Evolutionary conservation across 352 stramenopile genomes (phyloP).

Genomic region (Plasmopara muralis): DNA sequence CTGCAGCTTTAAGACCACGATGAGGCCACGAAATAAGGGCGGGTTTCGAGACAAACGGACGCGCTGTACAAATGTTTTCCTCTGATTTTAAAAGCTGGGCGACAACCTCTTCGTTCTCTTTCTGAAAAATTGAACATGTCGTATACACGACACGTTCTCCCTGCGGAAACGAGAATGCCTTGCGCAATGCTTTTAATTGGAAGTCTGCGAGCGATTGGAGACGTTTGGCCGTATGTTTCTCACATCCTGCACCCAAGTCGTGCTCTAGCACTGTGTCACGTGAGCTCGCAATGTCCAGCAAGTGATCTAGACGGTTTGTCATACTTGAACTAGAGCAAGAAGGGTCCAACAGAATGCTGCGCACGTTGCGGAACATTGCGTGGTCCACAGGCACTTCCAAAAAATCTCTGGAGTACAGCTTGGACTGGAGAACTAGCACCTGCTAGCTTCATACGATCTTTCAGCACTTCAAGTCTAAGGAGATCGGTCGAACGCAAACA

Average conservation of each 20-base stretch:
- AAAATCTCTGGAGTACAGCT: too few species aligned
- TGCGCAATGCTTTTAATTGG: constrained; percentile 89
- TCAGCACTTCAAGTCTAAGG: too few species aligned
- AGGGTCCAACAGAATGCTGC: constrained; percentile 92
- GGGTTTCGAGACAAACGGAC: constrained; percentile 65
- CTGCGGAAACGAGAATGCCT: constrained; percentile 92
- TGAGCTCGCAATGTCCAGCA: constrained; percentile 83
- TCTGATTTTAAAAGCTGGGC: constrained; percentile 64
- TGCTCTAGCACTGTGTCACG: too few species aligned
- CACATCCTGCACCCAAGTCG: constrained; percentile 29
- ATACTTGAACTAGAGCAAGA: constrained; percentile 96
- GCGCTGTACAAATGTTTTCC: too few species aligned
- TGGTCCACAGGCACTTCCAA: constrained; percentile 77
- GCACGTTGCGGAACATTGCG: constrained; percentile 80
- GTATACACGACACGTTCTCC: constrained; percentile 94
- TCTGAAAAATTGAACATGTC: constrained; percentile 94
- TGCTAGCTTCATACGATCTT: too few species aligned
- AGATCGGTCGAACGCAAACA: too few species aligned
- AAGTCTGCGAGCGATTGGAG: constrained; percentile 91
- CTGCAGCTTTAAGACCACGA: constrained; percentile 53
- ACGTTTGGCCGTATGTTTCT: constrained; percentile 58
- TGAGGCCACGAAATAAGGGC: constrained; percentile 68
- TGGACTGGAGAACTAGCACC: too few species aligned
- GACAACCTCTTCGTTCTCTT: constrained; percentile 96
- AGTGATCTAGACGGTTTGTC: constrained; percentile 87